Evolutionary conservation across 2,329 filamentous ascomycete genomes (phyloP).

Genomic region (Nemania serpens): DNA sequence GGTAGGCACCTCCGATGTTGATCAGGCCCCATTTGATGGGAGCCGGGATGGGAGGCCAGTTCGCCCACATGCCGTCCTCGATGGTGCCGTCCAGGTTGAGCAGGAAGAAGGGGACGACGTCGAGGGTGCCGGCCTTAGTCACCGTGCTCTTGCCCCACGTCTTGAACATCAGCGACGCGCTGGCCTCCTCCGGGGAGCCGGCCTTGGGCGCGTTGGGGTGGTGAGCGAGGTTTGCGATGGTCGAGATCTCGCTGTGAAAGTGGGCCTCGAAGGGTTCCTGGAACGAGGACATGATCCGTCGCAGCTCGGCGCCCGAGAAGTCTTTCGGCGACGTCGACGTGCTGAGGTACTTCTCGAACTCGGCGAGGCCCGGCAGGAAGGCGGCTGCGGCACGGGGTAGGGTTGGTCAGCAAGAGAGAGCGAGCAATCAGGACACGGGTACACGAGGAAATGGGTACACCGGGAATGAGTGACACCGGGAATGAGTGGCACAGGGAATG

Average conservation of each 20-base stretch:
- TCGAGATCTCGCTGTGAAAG: conserved; percentile 60
- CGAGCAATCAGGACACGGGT: too few species aligned
- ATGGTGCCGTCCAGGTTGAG: conserved; percentile 63
- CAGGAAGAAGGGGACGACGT: conserved; percentile 68
- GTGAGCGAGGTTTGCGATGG: conserved; percentile 54
- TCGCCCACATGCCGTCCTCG: conserved; percentile 63
- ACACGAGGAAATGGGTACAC: too few species aligned
- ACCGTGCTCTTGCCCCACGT: conserved; percentile 67
- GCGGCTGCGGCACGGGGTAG: conserved; percentile 42
- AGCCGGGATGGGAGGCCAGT: conserved; percentile 68
- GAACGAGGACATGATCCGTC: conserved; percentile 56
- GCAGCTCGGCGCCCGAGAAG: conserved; percentile 52
- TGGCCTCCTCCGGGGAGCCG: conserved; percentile 50
- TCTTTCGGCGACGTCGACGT: conserved; percentile 47
- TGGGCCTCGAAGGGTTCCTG: conserved; percentile 56
- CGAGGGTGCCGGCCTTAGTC: conserved; percentile 61
- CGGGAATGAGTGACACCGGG: too few species aligned
- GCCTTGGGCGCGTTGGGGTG: conserved; percentile 57
- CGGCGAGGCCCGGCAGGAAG: conserved; percentile 56
- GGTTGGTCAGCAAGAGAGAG: too few species aligned
- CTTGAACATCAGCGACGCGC: conserved; percentile 58
- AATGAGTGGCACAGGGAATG: too few species aligned
- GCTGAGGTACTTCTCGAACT: conserved; percentile 58
- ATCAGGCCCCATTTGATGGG: conserved; percentile 63
- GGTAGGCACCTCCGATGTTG: conserved; percentile 61